Evolutionary conservation across 768 basidiomycete genomes (phyloP), one percentile per base, ranked within the genome.

Genomic region (Sutorius australiensis): DNA sequence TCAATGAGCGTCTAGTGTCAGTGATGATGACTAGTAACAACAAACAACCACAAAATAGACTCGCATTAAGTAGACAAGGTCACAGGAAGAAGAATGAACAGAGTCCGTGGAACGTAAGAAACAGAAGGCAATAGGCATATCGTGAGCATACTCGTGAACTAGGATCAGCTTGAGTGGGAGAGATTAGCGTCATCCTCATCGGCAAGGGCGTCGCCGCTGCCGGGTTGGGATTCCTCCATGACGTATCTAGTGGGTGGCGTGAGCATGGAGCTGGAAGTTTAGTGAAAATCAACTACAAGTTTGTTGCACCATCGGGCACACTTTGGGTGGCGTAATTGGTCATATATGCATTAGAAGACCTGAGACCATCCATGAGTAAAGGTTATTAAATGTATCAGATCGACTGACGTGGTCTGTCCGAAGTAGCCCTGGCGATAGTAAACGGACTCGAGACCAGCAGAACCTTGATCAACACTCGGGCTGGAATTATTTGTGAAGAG

Each of bases 231-330:
- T 21, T 43, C 44, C 16, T 48, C 53, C 41, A 49, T 30, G 30
- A 27, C 11, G 36, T 56, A 62, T 36, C 65, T 67, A 47, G 46
- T 13, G 17, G 17, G 38, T 54, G 42, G 33, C 48, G 21, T 65
- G 46, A 63, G 60, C 40, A 30, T 27, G 39, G 28, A 32, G 33
- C 42, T 16, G 51, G 45, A 48, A 40, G 47, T 37, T 42, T 8
- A 4, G 48, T 55, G 41, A 59, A 58, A 53, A 55, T 51, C 16
- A 53, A 44, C 27, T 39, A 64, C 27, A 53, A 39, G 57, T 48
- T 47, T 32, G 54, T 21, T 39, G 13, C 31, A 14, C 40, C 46
- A 2, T 53, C 43, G 13, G 28, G 24, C 46, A 43, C 38, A 12
- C 32, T 41, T 12, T 19, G 46, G 14, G 34, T 28, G 17, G 24